These are phyloP conservation scores for Scheffersomyces lignosus DNA, from an alignment of 805 yeast species.

Conservation along the genomic window DNA sequence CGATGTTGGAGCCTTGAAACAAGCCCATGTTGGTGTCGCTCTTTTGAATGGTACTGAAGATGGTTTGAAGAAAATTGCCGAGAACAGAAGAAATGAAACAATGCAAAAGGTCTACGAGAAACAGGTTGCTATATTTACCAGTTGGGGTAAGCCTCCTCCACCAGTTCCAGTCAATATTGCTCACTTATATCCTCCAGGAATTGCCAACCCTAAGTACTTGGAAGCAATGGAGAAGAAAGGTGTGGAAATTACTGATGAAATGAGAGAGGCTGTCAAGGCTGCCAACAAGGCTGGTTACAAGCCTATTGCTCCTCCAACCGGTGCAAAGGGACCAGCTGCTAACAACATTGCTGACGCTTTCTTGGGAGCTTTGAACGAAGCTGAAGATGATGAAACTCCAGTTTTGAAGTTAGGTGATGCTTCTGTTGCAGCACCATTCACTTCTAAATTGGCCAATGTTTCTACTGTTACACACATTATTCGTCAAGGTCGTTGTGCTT, in stretches of 20 bases:
- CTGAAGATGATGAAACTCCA: slow-evolving; percentile 87
- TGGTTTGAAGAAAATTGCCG: slow-evolving; percentile 85
- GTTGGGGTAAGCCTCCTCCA: slow-evolving; percentile 84
- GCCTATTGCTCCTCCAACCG: slow-evolving; percentile 22
- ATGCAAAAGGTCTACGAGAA: slow-evolving; percentile 72
- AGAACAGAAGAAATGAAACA: slow-evolving; percentile 67
- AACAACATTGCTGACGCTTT: slow-evolving; percentile 58
- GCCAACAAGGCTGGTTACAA: slow-evolving; percentile 39
- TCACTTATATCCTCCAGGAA: slow-evolving; percentile 95
- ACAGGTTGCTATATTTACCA: slow-evolving; percentile 73
- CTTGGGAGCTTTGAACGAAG: slow-evolving; percentile 51
- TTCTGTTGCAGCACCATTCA: slow-evolving; percentile 98
- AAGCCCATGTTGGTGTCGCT: slow-evolving; percentile 99
- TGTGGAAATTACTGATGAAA: slow-evolving; percentile 72
- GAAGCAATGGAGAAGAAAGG: slow-evolving; percentile 86
- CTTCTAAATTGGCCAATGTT: slow-evolving; percentile 90
- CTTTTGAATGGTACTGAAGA: slow-evolving; percentile 95
- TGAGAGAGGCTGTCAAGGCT: slow-evolving; percentile 56
- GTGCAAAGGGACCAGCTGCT: slow-evolving; percentile 14
- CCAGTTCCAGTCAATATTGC: slow-evolving; percentile 87
- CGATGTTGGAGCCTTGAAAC: slow-evolving; percentile 98
- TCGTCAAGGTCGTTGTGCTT: slow-evolving; percentile 97
- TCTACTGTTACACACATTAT: slow-evolving; percentile 89
- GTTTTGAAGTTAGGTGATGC: slow-evolving; percentile 95
- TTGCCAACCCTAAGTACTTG: slow-evolving; percentile 82